A percentile compares a stretch with the other conserved stretches of the same genome.
These are phyloP conservation scores for Gaertneriomyces semiglobifer DNA, from an alignment of 192 early-diverging fungal genomes.

Conservation along the genomic window DNA sequence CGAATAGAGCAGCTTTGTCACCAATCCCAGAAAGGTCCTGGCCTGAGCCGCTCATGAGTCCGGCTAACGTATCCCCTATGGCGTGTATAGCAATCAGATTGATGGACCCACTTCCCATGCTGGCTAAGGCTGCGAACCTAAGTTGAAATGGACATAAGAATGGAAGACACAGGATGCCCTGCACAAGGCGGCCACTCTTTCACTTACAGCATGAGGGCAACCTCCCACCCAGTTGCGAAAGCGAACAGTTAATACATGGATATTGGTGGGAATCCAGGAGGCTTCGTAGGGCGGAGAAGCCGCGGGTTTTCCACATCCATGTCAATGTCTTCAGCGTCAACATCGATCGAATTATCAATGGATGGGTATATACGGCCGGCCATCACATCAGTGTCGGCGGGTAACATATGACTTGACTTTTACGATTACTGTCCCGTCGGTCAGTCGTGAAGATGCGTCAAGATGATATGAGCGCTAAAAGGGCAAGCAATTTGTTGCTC, in stretches of 20 bases:
- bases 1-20: neutral
- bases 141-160: neutral
- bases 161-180: neutral
- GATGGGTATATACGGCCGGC: neutral
- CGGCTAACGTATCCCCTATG: neutral
- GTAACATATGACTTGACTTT: neutral
- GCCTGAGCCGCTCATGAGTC: neutral
- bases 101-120: constrained; percentile 14
- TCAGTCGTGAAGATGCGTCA: no score
- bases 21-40: neutral
- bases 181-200: neutral
- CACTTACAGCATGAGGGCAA: neutral
- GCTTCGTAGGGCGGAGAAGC: neutral
- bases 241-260: neutral
- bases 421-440: no score
- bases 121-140: constrained; percentile 6
- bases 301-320: neutral
- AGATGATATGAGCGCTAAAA: no score
- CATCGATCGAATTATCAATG: neutral
- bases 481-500: no score
- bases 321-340: neutral
- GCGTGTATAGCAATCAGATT: constrained; percentile 12
- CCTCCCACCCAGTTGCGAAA: neutral
- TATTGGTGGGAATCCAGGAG: neutral
- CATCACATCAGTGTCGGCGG: neutral